Percentiles rank a stretch among this genome's conserved stretches.
These are phyloP conservation scores for Cystofilobasidium capitatum DNA, from an alignment of 768 basidiomycete genomes.

Conservation along the genomic window DNA sequence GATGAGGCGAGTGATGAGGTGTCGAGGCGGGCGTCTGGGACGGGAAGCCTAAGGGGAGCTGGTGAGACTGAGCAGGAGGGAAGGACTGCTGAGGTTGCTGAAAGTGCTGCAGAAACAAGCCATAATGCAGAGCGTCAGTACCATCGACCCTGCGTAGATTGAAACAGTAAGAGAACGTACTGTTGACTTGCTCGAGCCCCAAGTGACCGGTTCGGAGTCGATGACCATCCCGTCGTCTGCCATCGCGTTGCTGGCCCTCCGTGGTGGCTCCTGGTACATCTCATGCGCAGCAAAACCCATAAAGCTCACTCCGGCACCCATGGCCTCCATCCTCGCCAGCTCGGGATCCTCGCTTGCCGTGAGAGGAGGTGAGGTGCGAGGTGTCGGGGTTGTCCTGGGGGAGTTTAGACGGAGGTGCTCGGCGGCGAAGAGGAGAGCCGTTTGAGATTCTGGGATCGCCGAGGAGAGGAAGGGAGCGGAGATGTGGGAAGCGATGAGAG, in stretches of 20 bases:
- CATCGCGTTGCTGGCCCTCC: background rate
- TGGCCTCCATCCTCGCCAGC: background rate
- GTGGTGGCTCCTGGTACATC: no score
- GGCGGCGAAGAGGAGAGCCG: background rate
- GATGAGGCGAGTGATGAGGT: conserved; percentile 18
- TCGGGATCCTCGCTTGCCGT: background rate
- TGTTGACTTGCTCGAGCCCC: background rate
- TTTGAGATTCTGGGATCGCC: background rate
- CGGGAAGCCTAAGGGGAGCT: background rate
- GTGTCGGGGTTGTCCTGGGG: background rate
- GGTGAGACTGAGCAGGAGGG: background rate
- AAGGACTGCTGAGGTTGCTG: no score
- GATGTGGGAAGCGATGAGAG: background rate
- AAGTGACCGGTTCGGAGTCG: background rate
- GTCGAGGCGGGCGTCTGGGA: conserved; percentile 18
- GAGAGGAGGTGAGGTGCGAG: no score
- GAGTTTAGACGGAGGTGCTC: conserved; percentile 8
- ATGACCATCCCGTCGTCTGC: background rate
- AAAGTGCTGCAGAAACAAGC: no score
- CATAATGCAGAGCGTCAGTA: no score
- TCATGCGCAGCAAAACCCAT: conserved; percentile 4
- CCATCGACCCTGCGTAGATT: no score
- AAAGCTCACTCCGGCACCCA: conserved; percentile 1
- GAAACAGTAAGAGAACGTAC: no score
- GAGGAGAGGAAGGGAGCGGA: background rate